These are phyloP conservation scores for Rhynchosporium graminicola DNA, from an alignment of 2,329 filamentous ascomycete species.

Conservation along the genomic window DNA sequence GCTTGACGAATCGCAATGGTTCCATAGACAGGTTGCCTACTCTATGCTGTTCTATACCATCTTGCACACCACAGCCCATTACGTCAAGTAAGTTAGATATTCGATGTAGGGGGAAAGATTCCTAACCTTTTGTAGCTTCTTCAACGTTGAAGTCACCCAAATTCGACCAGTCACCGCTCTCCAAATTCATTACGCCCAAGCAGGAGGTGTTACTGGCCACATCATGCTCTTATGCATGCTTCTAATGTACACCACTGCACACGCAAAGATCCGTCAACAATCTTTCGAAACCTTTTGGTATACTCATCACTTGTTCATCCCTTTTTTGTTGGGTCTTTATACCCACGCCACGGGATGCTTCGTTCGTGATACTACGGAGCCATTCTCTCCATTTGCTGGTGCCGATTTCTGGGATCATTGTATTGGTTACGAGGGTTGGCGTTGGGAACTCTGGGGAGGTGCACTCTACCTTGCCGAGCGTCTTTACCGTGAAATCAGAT, in stretches of 20 bases:
- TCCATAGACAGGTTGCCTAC: slow-evolving; percentile 94
- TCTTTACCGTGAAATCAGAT: slow-evolving; percentile 86
- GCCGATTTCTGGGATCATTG: slow-evolving; percentile 86
- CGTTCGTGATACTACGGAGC: slow-evolving; percentile 75
- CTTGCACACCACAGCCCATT: slow-evolving; percentile 78
- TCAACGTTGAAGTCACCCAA: slow-evolving; percentile 85
- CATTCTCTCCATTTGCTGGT: slow-evolving; percentile 82
- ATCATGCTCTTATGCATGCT: slow-evolving; percentile 99
- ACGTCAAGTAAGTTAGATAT: slow-evolving; percentile 76
- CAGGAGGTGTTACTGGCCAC: slow-evolving; percentile 92
- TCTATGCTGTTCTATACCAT: slow-evolving; percentile 79
- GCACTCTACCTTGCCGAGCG: slow-evolving; percentile 85
- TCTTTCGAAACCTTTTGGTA: slow-evolving; percentile 99
- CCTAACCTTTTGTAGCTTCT: slow-evolving; percentile 64
- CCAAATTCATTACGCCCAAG: slow-evolving; percentile 86
- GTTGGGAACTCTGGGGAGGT: slow-evolving; percentile 90
- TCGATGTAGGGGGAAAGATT: neutral
- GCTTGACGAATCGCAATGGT: slow-evolving; percentile 96
- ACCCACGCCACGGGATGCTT: slow-evolving; percentile 97
- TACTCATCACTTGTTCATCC: slow-evolving; percentile 97
- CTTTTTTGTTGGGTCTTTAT: slow-evolving; percentile 90
- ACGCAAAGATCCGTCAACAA: slow-evolving; percentile 91
- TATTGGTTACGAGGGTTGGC: slow-evolving; percentile 93
- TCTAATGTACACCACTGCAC: slow-evolving; percentile 94
- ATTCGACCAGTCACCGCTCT: slow-evolving; percentile 78